Conservation (phyloP, 2,329 filamentous ascomycete genomes). For the Paecilomyces sp. region DNA sequence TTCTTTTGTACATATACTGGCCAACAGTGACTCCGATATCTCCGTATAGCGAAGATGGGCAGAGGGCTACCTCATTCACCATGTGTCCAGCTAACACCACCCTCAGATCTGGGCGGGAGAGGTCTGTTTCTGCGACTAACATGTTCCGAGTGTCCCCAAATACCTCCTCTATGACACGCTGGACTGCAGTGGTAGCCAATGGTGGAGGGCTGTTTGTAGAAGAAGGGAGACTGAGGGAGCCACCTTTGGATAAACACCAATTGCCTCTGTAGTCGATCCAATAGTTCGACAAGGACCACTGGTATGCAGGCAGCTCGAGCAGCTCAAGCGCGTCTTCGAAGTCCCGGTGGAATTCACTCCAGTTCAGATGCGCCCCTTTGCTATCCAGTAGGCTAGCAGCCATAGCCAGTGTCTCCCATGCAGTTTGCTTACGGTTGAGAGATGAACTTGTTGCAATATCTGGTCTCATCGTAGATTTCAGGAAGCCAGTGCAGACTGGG, state of each 20-base stretch:
- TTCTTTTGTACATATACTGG: constrained; percentile 3
- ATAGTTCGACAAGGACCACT: constrained; percentile 65
- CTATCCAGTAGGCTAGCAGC: constrained; percentile 44
- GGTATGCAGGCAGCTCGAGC: constrained; percentile 58
- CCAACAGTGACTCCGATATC: constrained; percentile 6
- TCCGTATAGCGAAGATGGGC: constrained; percentile 8
- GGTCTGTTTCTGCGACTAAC: constrained; percentile 6
- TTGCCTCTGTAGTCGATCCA: constrained; percentile 66
- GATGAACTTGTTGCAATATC: not conserved
- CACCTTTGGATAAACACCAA: constrained; percentile 63
- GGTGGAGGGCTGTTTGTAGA: constrained; percentile 31
- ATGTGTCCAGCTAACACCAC: constrained; percentile 1
- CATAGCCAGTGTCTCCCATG: not conserved
- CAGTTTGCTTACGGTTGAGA: not conserved
- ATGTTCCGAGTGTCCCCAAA: not conserved
- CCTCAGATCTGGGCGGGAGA: constrained; percentile 4
- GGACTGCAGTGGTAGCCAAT: constrained; percentile 56
- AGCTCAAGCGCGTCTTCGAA: constrained; percentile 53
- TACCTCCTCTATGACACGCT: constrained; percentile 55
- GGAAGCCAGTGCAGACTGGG: constrained; percentile 5
- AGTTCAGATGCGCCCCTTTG: constrained; percentile 58
- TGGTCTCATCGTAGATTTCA: constrained; percentile 4
- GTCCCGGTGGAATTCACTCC: constrained; percentile 61
- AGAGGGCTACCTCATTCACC: constrained; percentile 6
- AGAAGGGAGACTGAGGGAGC: constrained; percentile 27